phyloP scores from a whole-genome alignment of 805 yeast species.

The Wickerhamiella siamensis region DNA sequence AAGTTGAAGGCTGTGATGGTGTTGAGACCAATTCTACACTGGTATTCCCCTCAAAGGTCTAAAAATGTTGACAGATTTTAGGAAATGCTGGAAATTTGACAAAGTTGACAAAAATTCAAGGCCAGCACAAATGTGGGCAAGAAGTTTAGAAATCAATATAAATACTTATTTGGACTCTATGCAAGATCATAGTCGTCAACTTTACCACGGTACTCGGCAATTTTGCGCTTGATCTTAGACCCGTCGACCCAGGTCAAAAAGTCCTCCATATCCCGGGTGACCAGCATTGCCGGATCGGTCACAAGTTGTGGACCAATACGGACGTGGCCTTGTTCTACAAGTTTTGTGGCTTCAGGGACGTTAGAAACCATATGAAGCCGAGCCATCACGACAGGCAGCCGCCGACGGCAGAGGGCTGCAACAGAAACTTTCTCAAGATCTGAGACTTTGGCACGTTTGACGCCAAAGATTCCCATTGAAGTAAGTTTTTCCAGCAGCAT shows the following conservation, averaged over 20 bases:
- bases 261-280: constrained; percentile 89
- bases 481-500: constrained; percentile 74
- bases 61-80: too few species aligned
- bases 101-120: neutral
- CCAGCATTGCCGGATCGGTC: constrained; percentile 89
- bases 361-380: constrained; percentile 87
- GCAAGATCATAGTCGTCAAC: constrained; percentile 43
- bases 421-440: constrained; percentile 88
- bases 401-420: constrained; percentile 78
- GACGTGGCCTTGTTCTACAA: constrained; percentile 93
- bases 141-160: too few species aligned
- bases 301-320: constrained; percentile 93
- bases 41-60: too few species aligned
- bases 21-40: constrained; percentile 47
- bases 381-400: constrained; percentile 91
- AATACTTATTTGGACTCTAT: neutral
- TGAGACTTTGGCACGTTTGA: constrained; percentile 70
- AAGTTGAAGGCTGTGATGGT: constrained; percentile 41
- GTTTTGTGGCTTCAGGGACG: constrained; percentile 73
- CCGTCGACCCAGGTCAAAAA: constrained; percentile 96
- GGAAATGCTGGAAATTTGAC: too few species aligned
- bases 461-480: constrained; percentile 73
- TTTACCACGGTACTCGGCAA: constrained; percentile 70
- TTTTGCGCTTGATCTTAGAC: constrained; percentile 80
- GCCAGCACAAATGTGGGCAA: neutral